phyloP scores from a whole-genome alignment of 1,139 yeast genomes.

The Hemisphaericaspora subhashii region DNA sequence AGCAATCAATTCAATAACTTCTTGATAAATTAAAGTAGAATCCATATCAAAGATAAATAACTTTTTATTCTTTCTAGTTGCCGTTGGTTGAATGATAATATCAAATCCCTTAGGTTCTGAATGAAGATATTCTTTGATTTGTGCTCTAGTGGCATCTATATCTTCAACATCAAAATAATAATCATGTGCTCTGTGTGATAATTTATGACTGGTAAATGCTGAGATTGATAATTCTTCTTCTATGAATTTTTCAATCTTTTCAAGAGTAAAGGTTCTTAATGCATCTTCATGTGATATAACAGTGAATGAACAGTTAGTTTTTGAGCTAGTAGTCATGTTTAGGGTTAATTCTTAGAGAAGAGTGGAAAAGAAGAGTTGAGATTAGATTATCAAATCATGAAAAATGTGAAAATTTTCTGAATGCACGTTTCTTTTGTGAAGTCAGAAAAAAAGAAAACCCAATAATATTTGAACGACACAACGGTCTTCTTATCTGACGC shows the following conservation, averaged over 20 bases:
- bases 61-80: constrained; percentile 49
- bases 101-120: constrained; percentile 24
- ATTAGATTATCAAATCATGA: no score
- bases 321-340: not conserved
- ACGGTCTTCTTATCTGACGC: no score
- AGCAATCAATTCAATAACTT: constrained; percentile 94
- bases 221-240: constrained; percentile 5
- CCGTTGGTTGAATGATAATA: constrained; percentile 32
- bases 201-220: constrained; percentile 7
- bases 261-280: not conserved
- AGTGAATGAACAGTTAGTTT: constrained; percentile 13
- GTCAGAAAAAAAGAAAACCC: no score
- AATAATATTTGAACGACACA: no score
- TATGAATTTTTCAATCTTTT: not conserved
- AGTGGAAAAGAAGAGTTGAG: no score
- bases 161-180: constrained; percentile 11
- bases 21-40: constrained; percentile 93
- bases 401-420: no score
- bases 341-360: not conserved
- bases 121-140: constrained; percentile 13
- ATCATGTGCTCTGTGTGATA: constrained; percentile 23
- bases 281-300: constrained; percentile 18
- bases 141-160: constrained; percentile 5
- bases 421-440: no score
- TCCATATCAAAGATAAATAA: constrained; percentile 96